A percentile compares a stretch with the other conserved stretches of the same genome.
These are phyloP conservation scores for Pythium vanterpoolii DNA, from an alignment of 352 stramenopile species.

Conservation along the genomic window DNA sequence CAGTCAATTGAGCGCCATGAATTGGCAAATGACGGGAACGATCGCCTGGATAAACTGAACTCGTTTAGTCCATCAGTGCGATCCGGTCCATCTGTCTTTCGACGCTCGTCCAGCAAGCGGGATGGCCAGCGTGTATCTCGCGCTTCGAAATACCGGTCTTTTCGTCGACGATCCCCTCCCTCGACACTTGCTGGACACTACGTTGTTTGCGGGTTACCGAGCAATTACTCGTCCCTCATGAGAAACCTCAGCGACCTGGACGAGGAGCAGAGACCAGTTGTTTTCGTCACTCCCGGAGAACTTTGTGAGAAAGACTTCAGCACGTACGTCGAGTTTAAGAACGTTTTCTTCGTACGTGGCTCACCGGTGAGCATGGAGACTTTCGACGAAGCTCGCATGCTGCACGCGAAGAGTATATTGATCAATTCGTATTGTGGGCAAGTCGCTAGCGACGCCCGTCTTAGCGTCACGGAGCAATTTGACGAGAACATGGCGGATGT, in stretches of 20 bases:
- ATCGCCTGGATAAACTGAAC: not conserved
- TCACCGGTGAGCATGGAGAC: constrained; percentile 61
- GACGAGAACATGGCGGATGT: constrained; percentile 79
- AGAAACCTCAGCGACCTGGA: constrained; percentile 46
- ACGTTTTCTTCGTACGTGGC: constrained; percentile 64
- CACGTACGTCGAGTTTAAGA: constrained; percentile 39
- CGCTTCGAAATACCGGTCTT: constrained; percentile 37
- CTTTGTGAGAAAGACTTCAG: constrained; percentile 49
- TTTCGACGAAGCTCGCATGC: constrained; percentile 54
- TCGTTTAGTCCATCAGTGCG: not conserved
- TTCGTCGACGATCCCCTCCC: constrained; percentile 29
- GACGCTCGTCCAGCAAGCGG: constrained; percentile 9
- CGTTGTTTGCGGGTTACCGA: constrained; percentile 68
- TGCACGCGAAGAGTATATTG: constrained; percentile 57
- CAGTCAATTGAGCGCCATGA: not conserved
- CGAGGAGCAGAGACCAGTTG: constrained; percentile 31
- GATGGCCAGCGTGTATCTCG: constrained; percentile 16
- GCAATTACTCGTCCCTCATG: constrained; percentile 54
- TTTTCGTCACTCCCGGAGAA: constrained; percentile 54
- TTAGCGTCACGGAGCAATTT: constrained; percentile 31
- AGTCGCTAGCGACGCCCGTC: constrained; percentile 17
- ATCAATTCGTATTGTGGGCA: constrained; percentile 65
- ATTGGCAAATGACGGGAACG: not conserved
- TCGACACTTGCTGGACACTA: constrained; percentile 40
- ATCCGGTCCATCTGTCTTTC: constrained; percentile 1